A percentile compares a stretch with the other conserved stretches of the same genome.
phyloP scores from a whole-genome alignment of 116 monocot species.

The Phalaenopsis hybrid region DNA sequence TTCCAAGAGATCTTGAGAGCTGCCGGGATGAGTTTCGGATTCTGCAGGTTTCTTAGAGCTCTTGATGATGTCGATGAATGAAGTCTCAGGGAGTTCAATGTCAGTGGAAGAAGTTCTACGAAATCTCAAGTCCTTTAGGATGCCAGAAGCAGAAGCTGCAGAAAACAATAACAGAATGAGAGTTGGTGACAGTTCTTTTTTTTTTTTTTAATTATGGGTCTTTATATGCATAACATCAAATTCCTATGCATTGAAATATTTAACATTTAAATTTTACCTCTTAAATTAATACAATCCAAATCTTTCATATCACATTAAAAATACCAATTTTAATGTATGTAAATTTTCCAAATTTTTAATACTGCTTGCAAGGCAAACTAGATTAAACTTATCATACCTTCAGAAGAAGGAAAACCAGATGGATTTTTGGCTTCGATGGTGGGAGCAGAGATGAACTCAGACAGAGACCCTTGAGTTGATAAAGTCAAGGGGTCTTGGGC shows the following conservation, averaged over 20 bases:
- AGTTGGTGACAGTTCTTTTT: too few relatives aligned
- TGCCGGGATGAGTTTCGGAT: slow-evolving; percentile 8
- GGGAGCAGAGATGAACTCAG: slow-evolving; percentile 10
- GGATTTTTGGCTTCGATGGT: slow-evolving; percentile 14
- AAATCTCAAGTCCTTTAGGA: slow-evolving; percentile 37
- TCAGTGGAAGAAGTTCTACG: slow-evolving; percentile 25
- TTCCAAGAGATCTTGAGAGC: slow-evolving; percentile 16
- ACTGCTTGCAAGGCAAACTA: background rate
- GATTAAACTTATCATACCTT: slow-evolving; percentile 13
- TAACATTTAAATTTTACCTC: too few relatives aligned
- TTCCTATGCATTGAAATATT: too few relatives aligned
- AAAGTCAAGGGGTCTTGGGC: background rate
- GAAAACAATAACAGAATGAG: background rate
- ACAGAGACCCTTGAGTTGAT: slow-evolving; percentile 13
- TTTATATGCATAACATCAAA: too few relatives aligned
- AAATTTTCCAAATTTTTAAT: too few relatives aligned
- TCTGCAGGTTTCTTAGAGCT: slow-evolving; percentile 63
- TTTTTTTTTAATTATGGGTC: too few relatives aligned
- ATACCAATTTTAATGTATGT: too few relatives aligned
- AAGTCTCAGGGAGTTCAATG: slow-evolving; percentile 35
- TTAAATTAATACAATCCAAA: too few relatives aligned
- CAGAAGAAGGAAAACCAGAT: slow-evolving; percentile 4
- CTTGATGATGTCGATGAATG: slow-evolving; percentile 81
- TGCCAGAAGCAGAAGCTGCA: background rate
- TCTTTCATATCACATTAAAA: too few relatives aligned